phyloP scores from a whole-genome alignment of 805 yeast species.

The Blastobotrys chiropterorum region DNA sequence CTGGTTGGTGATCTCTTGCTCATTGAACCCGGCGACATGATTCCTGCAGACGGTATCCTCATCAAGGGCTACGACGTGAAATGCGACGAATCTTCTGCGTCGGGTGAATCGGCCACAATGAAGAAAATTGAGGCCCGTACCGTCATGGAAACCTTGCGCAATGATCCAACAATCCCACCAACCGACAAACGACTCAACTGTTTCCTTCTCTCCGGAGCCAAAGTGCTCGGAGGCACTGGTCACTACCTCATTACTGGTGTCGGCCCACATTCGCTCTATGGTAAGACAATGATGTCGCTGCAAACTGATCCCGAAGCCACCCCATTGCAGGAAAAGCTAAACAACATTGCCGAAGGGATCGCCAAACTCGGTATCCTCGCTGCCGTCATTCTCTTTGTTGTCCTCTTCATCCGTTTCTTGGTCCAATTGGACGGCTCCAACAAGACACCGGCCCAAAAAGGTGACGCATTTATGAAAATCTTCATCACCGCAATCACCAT shows the following conservation, averaged over 20 bases:
- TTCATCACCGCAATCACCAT: constrained; percentile 87
- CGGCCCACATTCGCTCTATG: constrained; percentile 84
- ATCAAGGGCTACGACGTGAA: constrained; percentile 65
- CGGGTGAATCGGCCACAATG: constrained; percentile 89
- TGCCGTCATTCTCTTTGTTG: constrained; percentile 72
- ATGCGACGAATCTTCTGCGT: constrained; percentile 86
- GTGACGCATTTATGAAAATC: constrained; percentile 75
- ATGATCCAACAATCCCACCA: constrained; percentile 22
- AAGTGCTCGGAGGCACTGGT: constrained; percentile 79
- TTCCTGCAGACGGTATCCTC: constrained; percentile 82
- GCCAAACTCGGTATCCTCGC: constrained; percentile 91
- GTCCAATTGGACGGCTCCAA: constrained; percentile 49
- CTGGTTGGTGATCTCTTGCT: constrained; percentile 80
- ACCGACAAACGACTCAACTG: constrained; percentile 57
- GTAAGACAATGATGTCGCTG: constrained; percentile 81
- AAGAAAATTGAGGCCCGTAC: constrained; percentile 53
- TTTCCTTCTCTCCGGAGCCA: constrained; percentile 86
- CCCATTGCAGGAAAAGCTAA: constrained; percentile 79
- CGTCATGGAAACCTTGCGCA: constrained; percentile 31
- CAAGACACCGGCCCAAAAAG: constrained; percentile 63
- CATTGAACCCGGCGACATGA: constrained; percentile 88
- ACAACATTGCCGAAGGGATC: constrained; percentile 82
- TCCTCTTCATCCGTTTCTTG: constrained; percentile 69
- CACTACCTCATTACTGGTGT: constrained; percentile 82
- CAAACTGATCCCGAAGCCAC: constrained; percentile 74